These are phyloP conservation scores for Neofusicoccum ribis DNA, from an alignment of 2,329 filamentous ascomycete genomes.

Conservation along the genomic window DNA sequence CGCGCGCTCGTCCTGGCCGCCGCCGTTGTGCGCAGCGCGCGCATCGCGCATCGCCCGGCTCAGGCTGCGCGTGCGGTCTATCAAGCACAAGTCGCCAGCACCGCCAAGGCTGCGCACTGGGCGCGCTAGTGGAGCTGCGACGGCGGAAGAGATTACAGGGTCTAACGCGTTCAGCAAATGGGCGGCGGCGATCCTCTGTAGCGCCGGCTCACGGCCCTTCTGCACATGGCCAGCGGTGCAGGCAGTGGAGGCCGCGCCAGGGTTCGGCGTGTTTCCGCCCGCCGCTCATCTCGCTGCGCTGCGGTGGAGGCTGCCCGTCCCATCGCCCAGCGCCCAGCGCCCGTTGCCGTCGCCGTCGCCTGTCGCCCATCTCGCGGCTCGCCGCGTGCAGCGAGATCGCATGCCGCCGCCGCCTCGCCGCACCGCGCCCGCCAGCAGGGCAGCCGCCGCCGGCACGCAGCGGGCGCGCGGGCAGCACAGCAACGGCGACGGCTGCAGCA, in stretches of 20 bases:
- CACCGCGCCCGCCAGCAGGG: not conserved
- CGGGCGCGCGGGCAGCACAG: too few species aligned
- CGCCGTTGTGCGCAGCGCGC: not conserved
- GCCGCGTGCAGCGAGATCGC: not conserved
- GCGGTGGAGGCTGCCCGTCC: not conserved
- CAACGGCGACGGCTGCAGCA: too few species aligned
- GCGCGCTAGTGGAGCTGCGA: not conserved
- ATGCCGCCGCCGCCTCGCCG: not conserved
- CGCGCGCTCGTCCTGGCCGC: not conserved
- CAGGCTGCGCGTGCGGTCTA: not conserved
- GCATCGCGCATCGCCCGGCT: not conserved
- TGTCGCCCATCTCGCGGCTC: not conserved
- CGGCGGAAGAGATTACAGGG: conserved; percentile 11
- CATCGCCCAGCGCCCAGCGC: not conserved
- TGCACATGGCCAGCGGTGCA: conserved; percentile 10
- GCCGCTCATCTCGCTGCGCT: not conserved
- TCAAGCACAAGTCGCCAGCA: conserved; percentile 2
- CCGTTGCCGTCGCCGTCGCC: too few species aligned
- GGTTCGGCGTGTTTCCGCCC: not conserved
- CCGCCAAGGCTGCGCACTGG: conserved; percentile 1
- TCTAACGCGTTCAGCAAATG: conserved; percentile 10
- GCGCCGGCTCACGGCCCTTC: not conserved
- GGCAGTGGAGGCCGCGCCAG: conserved; percentile 1
- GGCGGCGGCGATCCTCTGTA: conserved; percentile 1
- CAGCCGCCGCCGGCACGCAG: too few species aligned